Evolutionary conservation across 2,329 filamentous ascomycete genomes (phyloP).

Genomic region (Monilinia polystroma): DNA sequence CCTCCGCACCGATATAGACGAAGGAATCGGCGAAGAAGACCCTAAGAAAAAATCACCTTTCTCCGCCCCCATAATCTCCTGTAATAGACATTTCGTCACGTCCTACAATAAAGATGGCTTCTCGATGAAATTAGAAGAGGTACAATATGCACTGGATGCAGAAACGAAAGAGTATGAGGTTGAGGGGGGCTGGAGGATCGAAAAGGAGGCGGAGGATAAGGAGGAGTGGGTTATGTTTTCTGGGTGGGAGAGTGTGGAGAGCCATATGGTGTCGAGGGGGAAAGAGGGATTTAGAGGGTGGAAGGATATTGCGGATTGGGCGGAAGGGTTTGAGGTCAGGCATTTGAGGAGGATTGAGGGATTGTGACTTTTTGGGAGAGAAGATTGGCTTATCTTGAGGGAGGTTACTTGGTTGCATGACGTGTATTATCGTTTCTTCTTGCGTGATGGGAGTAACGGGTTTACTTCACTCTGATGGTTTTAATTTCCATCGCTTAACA

Average conservation of each 20-base stretch:
- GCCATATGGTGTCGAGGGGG: constrained; percentile 26
- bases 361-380: not conserved
- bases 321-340: constrained; percentile 27
- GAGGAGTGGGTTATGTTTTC: constrained; percentile 31
- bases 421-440: not conserved
- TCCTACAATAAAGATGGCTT: constrained; percentile 25
- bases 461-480: not conserved
- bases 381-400: not conserved
- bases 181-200: constrained; percentile 29
- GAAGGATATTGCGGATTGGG: constrained; percentile 25
- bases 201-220: constrained; percentile 27
- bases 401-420: not conserved
- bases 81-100: constrained; percentile 25
- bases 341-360: constrained; percentile 25
- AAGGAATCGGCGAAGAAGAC: not conserved
- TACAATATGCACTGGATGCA: constrained; percentile 21
- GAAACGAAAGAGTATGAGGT: constrained; percentile 27
- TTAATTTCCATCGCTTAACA: not conserved
- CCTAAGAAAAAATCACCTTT: constrained; percentile 18
- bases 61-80: constrained; percentile 25
- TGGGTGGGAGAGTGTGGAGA: constrained; percentile 27
- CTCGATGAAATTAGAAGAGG: constrained; percentile 20
- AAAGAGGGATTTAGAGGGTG: constrained; percentile 26
- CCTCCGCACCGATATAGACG: not conserved
- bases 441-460: not conserved